phyloP scores from a whole-genome alignment of 2,329 filamentous ascomycete genomes.

The Paramyrothecium sp. region DNA sequence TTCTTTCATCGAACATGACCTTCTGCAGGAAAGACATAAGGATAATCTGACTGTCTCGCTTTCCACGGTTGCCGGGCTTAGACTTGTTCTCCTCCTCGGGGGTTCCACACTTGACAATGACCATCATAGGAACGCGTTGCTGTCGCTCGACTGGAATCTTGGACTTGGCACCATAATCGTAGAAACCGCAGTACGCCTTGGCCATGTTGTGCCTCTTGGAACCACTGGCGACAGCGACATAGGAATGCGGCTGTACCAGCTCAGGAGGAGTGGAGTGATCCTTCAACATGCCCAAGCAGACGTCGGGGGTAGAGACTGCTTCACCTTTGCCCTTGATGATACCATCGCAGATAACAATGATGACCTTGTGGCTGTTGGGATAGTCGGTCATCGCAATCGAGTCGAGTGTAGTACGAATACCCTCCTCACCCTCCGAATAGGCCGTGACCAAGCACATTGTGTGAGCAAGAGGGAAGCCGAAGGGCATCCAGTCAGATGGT shows the following conservation, averaged over 20 bases:
- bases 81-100: slow-evolving; percentile 76
- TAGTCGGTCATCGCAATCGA: slow-evolving; percentile 98
- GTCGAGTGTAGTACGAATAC: slow-evolving; percentile 89
- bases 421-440: slow-evolving; percentile 93
- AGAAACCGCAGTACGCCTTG: slow-evolving; percentile 97
- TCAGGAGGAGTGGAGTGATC: slow-evolving; percentile 78
- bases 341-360: slow-evolving; percentile 94
- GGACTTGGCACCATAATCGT: slow-evolving; percentile 86
- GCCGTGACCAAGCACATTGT: slow-evolving; percentile 92
- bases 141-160: slow-evolving; percentile 81
- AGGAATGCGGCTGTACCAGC: slow-evolving; percentile 87
- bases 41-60: slow-evolving; percentile 98
- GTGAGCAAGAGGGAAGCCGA: slow-evolving; percentile 92
- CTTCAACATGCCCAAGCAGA: slow-evolving; percentile 90
- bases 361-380: slow-evolving; percentile 97
- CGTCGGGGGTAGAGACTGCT: slow-evolving; percentile 80
- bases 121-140: slow-evolving; percentile 96
- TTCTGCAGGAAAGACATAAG: slow-evolving; percentile 99
- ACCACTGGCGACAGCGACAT: slow-evolving; percentile 92
- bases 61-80: slow-evolving; percentile 96
- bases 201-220: slow-evolving; percentile 99
- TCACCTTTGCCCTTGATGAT: slow-evolving; percentile 97
- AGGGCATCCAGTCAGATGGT: slow-evolving; percentile 95
- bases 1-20: slow-evolving; percentile 99
- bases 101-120: slow-evolving; percentile 93